Evolutionary conservation across 345 rosid genomes (phyloP).

Genomic region (Camelina sativa): DNA sequence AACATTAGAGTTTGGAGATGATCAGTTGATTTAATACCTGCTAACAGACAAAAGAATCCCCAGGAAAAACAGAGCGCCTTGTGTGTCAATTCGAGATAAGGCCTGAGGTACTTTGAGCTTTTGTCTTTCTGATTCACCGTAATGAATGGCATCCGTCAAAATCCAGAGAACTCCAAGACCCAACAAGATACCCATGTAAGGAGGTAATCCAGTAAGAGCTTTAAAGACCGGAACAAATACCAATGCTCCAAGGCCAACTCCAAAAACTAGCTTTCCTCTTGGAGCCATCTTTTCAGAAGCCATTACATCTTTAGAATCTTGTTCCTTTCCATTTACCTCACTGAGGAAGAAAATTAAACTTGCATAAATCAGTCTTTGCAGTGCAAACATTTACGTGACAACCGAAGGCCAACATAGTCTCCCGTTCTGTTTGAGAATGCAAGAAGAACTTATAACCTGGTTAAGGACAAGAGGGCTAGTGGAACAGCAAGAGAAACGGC

Average conservation of each 20-base stretch:
- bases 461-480: slow-evolving; percentile 82
- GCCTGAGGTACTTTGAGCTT: slow-evolving; percentile 95
- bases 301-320: slow-evolving; percentile 61
- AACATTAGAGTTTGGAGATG: slow-evolving; percentile 7
- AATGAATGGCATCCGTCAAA: slow-evolving; percentile 94
- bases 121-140: slow-evolving; percentile 91
- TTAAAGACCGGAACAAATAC: slow-evolving; percentile 91
- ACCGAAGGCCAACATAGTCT: not conserved
- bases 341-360: slow-evolving; percentile 50
- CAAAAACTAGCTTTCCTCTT: slow-evolving; percentile 82
- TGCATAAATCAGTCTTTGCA: slow-evolving; percentile 39
- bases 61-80: slow-evolving; percentile 93
- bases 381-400: slow-evolving; percentile 1
- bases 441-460: slow-evolving; percentile 63
- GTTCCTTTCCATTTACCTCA: slow-evolving; percentile 87
- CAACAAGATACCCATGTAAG: slow-evolving; percentile 89
- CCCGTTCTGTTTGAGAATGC: slow-evolving; percentile 19
- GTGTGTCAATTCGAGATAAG: slow-evolving; percentile 88
- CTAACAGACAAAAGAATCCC: slow-evolving; percentile 92
- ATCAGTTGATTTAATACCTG: slow-evolving; percentile 55
- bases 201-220: slow-evolving; percentile 94
- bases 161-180: slow-evolving; percentile 99
- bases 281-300: slow-evolving; percentile 95
- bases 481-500: slow-evolving; percentile 84
- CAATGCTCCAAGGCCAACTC: slow-evolving; percentile 87